A percentile compares a stretch with the other conserved stretches of the same genome.
Conservation (phyloP, 2,329 filamentous ascomycete species). For the Pestalotiopsis sp. region DNA sequence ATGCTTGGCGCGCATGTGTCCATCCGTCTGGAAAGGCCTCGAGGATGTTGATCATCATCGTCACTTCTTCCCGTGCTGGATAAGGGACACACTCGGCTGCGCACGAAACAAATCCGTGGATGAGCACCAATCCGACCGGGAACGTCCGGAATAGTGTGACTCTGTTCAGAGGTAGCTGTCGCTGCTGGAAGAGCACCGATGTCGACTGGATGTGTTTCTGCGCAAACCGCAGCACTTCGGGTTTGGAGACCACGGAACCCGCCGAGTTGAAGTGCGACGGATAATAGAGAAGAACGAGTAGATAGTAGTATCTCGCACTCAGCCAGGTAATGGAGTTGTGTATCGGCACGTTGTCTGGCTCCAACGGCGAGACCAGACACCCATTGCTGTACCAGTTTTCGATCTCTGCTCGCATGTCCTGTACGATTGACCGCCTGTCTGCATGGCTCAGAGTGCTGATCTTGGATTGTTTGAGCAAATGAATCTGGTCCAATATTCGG, state of each 20-base stretch:
- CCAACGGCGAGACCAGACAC: slow-evolving; percentile 44
- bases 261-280: slow-evolving; percentile 42
- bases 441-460: slow-evolving; percentile 31
- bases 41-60: slow-evolving; percentile 35
- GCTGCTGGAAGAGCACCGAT: slow-evolving; percentile 42
- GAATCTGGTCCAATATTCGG: slow-evolving; percentile 39
- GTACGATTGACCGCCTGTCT: slow-evolving; percentile 35
- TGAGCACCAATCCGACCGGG: slow-evolving; percentile 39
- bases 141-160: slow-evolving; percentile 43
- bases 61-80: slow-evolving; percentile 36
- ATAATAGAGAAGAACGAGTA: slow-evolving; percentile 46
- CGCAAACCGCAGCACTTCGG: slow-evolving; percentile 39
- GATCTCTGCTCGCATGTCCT: slow-evolving; percentile 41
- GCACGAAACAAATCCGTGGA: slow-evolving; percentile 31
- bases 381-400: slow-evolving; percentile 50
- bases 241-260: slow-evolving; percentile 29
- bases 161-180: slow-evolving; percentile 45
- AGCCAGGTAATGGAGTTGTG: slow-evolving; percentile 48
- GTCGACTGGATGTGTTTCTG: slow-evolving; percentile 46
- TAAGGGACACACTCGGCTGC: slow-evolving; percentile 25
- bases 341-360: slow-evolving; percentile 46
- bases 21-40: slow-evolving; percentile 40
- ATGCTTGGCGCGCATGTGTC: slow-evolving; percentile 36
- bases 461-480: slow-evolving; percentile 32
- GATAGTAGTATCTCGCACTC: slow-evolving; percentile 44